Conservation (phyloP, 306 rosid genomes). For the Quercus cerris region DNA sequence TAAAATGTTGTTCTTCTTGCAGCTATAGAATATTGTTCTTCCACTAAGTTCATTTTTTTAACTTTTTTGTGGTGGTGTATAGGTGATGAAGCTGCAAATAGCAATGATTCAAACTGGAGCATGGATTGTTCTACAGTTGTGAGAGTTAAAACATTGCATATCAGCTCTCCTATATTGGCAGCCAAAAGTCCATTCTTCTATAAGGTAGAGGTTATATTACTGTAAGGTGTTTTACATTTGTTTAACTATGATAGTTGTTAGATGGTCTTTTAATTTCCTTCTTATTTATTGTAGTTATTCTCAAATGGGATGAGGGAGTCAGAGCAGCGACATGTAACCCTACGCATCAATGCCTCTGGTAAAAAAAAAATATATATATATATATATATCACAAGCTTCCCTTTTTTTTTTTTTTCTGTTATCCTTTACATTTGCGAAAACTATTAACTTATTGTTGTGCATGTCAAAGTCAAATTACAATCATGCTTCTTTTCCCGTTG, state of each 20-base stretch:
- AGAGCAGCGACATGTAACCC: conserved; percentile 80
- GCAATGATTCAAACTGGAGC: conserved; percentile 75
- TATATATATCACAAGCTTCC: neutral
- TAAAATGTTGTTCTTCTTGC: conserved; percentile 4
- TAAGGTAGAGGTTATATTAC: conserved; percentile 48
- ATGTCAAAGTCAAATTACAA: conserved; percentile 15
- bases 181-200: conserved; percentile 98
- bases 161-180: conserved; percentile 97
- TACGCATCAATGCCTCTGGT: conserved; percentile 91
- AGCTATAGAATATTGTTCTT: neutral
- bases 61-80: conserved; percentile 8
- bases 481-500: conserved; percentile 18
- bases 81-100: conserved; percentile 86
- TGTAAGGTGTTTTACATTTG: neutral
- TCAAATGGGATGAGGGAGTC: conserved; percentile 99
- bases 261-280: conserved; percentile 13
- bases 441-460: neutral
- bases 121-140: conserved; percentile 71
- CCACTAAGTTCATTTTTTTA: neutral
- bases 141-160: conserved; percentile 77
- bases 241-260: conserved; percentile 2
- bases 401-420: neutral
- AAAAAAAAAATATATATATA: neutral
- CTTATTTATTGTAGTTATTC: conserved; percentile 54
- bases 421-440: neutral